phyloP scores from a whole-genome alignment of 2,329 filamentous ascomycete species.

The Periconia macrospinosa region DNA sequence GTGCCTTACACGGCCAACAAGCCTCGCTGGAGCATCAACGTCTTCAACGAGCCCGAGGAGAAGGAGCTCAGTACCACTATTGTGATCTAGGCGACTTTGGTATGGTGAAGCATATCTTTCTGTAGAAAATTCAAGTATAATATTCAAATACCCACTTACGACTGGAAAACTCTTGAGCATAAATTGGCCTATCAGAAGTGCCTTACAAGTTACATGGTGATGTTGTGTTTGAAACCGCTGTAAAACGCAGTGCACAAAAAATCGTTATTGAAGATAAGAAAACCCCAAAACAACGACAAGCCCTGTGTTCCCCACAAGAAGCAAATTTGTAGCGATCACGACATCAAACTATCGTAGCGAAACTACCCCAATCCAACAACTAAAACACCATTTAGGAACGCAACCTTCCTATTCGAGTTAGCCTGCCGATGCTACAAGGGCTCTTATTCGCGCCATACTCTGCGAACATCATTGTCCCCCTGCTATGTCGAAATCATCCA shows the following conservation, averaged over 20 bases:
- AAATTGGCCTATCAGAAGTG: no score
- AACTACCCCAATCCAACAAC: no score
- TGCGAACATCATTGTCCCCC: background rate
- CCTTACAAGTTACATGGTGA: no score
- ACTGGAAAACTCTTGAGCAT: no score
- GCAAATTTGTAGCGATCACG: background rate
- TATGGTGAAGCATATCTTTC: background rate
- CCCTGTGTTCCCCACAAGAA: background rate
- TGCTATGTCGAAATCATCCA: background rate
- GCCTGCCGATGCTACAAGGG: background rate
- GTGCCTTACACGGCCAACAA: conserved; percentile 49
- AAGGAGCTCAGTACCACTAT: conserved; percentile 23
- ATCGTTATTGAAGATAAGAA: background rate
- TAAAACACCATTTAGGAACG: background rate
- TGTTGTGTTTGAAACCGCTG: no score
- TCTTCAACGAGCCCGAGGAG: conserved; percentile 37
- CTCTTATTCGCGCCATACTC: background rate
- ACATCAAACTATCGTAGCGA: background rate
- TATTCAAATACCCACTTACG: no score
- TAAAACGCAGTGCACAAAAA: background rate
- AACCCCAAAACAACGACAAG: background rate
- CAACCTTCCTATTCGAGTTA: background rate
- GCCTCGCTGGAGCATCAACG: conserved; percentile 30
- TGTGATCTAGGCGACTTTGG: conserved; percentile 5
- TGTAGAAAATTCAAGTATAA: no score